Evolutionary conservation across 352 stramenopile genomes (phyloP).

Genomic region (Hyaloperonospora brassicae): DNA sequence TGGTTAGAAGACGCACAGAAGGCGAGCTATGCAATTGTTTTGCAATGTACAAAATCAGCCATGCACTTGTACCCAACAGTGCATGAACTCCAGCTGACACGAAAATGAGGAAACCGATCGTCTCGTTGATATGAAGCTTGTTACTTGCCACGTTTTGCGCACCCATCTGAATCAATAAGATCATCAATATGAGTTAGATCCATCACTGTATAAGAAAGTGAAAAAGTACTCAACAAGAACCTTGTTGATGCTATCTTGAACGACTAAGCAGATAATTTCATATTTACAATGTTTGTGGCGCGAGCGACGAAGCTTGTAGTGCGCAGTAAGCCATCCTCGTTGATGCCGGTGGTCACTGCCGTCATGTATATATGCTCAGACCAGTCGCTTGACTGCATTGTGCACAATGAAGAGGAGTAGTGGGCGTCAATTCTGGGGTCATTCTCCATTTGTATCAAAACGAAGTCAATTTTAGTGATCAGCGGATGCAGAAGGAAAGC

Average conservation of each 20-base stretch:
- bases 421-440: conserved; percentile 44
- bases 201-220: too few relatives aligned
- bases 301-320: conserved; percentile 70
- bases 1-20: neutral
- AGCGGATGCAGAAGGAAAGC: conserved; percentile 56
- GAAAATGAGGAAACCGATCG: conserved; percentile 81
- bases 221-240: too few relatives aligned
- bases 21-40: neutral
- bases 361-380: conserved; percentile 81
- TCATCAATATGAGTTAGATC: too few relatives aligned
- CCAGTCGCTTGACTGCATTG: conserved; percentile 76
- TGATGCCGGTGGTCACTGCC: conserved; percentile 76
- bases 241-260: conserved; percentile 83
- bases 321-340: conserved; percentile 72
- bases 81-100: conserved; percentile 77
- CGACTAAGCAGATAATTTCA: conserved; percentile 73
- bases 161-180: too few relatives aligned
- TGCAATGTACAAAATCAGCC: conserved; percentile 62
- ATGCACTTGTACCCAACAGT: conserved; percentile 80
- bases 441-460: conserved; percentile 59
- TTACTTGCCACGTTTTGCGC: conserved; percentile 58
- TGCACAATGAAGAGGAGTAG: too few relatives aligned
- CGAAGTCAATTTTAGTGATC: conserved; percentile 72
- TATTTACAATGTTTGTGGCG: conserved; percentile 75
- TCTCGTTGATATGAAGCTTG: conserved; percentile 79